These are phyloP conservation scores for Chlamydomonas applanata DNA, from an alignment of 139 green algal genomes.

Conservation along the genomic window DNA sequence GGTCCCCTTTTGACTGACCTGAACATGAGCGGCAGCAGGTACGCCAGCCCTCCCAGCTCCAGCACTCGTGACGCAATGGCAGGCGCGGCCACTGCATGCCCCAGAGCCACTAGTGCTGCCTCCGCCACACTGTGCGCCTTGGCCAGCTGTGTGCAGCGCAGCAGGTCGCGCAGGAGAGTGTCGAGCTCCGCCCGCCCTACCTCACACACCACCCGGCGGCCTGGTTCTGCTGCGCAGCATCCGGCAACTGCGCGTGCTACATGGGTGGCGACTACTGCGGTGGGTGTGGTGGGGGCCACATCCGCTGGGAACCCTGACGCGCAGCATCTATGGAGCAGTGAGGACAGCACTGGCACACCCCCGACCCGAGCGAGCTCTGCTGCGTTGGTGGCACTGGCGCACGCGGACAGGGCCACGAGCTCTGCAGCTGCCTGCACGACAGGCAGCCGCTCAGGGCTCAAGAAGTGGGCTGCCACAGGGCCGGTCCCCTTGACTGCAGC, in stretches of 20 bases:
- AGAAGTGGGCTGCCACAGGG: no score
- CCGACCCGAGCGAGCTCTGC: no score
- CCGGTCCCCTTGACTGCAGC: no score
- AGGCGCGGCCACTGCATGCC: constrained; percentile 47
- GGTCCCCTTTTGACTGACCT: no score
- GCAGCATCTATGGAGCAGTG: no score
- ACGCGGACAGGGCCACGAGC: neutral
- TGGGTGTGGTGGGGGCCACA: constrained; percentile 30
- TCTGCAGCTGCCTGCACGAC: no score
- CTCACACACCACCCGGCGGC: no score
- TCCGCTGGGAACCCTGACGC: constrained; percentile 55
- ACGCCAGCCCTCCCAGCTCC: neutral
- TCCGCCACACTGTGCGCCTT: constrained; percentile 57
- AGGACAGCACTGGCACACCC: constrained; percentile 7
- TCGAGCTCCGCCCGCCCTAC: no score
- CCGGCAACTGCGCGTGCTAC: constrained; percentile 62
- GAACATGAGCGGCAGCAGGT: constrained; percentile 72
- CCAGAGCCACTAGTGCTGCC: constrained; percentile 66
- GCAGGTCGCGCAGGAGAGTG: neutral
- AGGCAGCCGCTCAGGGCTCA: no score
- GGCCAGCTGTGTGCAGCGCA: neutral
- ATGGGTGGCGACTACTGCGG: constrained; percentile 56
- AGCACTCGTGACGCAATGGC: constrained; percentile 45
- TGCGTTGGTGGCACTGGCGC: neutral
- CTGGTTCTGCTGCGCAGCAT: no score